Base-by-base conservation (phyloP, 768 basidiomycete genomes). In the Naematelia aurantialba region DNA sequence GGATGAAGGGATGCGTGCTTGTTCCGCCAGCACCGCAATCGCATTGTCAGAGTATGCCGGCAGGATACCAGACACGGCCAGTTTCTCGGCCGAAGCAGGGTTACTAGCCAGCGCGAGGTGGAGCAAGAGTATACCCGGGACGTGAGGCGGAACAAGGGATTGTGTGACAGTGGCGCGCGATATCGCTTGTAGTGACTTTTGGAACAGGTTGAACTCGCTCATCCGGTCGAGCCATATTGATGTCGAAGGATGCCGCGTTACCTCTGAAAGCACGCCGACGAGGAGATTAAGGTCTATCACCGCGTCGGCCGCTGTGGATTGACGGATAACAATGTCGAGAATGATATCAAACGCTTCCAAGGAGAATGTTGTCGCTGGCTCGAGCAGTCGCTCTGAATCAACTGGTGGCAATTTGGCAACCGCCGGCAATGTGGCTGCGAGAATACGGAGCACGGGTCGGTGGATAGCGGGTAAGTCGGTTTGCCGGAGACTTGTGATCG, bases 81-180 rank as follows among this genome's bases (percentile, higher is more conserved):
- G 83, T 58, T 88, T 80, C 73, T 94, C 91, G 0, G 92, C 91
- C 0, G 89, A 86, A 1, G 83, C 81, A 0, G 86, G 83, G 54
- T 88, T 82, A 59, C 84, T 84, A 14, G 88, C 89, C 19, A 96
- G 78, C 0, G 89, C 84, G 80, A 91, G 87, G 70, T 94, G 91
- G 79, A 96, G 89, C 27, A 87, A 79, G 55, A 96, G 83, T 57
- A 94, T 80, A 66, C 89, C 87, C 0, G 87, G 85, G 0, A 87
- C 81, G 69, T 90, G 90, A 17, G 25, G 88, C 77, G 12, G 88
- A 83, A 70, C 84, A 4, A 60, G 24, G 48, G 66, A 3, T 62
- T 50, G 29, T 83, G 82, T 3, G 91, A 30, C 30, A 5, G 14
- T 21, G 4, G 52, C 8, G 56, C 83, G 82, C 26, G 81, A 82